Percentiles rank a stretch among this genome's conserved stretches.
Evolutionary conservation across 768 basidiomycete species (phyloP).

Genomic region (Cantharellus anzutake): DNA sequence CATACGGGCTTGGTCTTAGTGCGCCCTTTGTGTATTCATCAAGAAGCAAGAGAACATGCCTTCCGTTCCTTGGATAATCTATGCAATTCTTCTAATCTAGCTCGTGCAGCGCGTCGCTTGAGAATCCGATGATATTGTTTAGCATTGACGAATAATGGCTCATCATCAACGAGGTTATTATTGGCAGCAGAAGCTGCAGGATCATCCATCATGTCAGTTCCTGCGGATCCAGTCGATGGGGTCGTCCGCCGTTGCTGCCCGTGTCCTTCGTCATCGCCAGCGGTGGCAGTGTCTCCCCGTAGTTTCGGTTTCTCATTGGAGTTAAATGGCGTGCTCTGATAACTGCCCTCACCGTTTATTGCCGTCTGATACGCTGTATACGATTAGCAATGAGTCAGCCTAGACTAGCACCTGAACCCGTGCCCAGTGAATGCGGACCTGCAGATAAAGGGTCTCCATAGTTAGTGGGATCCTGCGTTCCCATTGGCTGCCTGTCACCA

Average conservation of each 20-base stretch:
- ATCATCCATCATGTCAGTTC: background rate
- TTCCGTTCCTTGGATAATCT: constrained; percentile 85
- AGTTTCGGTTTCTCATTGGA: too few species aligned
- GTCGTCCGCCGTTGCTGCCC: too few species aligned
- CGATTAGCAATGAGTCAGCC: too few species aligned
- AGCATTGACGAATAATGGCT: constrained; percentile 97
- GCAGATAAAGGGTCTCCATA: too few species aligned
- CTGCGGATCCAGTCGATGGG: too few species aligned
- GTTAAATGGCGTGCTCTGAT: too few species aligned
- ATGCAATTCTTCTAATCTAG: constrained; percentile 85
- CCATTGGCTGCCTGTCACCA: constrained; percentile 1
- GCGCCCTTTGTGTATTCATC: background rate
- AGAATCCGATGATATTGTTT: constrained; percentile 99
- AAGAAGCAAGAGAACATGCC: constrained; percentile 25
- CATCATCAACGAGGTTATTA: constrained; percentile 49
- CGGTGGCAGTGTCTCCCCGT: too few species aligned
- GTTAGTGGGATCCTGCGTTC: background rate
- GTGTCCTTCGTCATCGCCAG: too few species aligned
- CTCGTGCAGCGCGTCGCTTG: constrained; percentile 80
- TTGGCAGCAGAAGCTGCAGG: background rate
- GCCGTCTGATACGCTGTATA: too few species aligned
- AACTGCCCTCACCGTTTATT: too few species aligned
- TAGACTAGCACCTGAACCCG: too few species aligned
- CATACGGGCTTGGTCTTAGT: background rate
- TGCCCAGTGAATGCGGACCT: too few species aligned